Conservation (phyloP, 805 yeast genomes). For the Komagataella pastoris region DNA sequence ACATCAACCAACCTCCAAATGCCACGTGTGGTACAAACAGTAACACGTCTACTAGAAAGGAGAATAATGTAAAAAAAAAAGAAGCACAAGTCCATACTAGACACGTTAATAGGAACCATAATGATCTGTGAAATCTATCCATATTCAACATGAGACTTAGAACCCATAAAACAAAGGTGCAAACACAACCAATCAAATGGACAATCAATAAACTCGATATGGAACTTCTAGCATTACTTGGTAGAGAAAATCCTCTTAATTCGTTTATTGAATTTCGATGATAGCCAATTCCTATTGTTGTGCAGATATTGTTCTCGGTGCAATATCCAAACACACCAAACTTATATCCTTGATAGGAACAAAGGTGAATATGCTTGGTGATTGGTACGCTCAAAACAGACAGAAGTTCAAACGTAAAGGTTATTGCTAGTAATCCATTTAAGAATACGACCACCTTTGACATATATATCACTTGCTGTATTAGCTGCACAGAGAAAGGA, state of each 20-base stretch:
- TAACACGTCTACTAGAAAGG: constrained; percentile 72
- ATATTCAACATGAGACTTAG: constrained; percentile 25
- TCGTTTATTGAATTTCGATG: constrained; percentile 16
- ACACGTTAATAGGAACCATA: constrained; percentile 33
- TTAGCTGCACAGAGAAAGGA: neutral
- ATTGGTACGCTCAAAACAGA: constrained; percentile 53
- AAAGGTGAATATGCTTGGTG: constrained; percentile 31
- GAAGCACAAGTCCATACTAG: constrained; percentile 52
- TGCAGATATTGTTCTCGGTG: constrained; percentile 21
- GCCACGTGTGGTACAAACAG: constrained; percentile 63
- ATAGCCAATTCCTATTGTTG: constrained; percentile 30
- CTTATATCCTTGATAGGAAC: constrained; percentile 31
- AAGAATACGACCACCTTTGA: constrained; percentile 7
- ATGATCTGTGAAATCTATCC: constrained; percentile 16
- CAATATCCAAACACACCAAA: constrained; percentile 72
- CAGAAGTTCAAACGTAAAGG: constrained; percentile 44
- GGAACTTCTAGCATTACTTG: constrained; percentile 44
- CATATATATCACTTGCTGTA: neutral
- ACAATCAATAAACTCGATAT: constrained; percentile 51
- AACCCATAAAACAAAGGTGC: constrained; percentile 32
- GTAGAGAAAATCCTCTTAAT: constrained; percentile 30
- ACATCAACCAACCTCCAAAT: constrained; percentile 79
- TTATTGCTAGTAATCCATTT: constrained; percentile 22
- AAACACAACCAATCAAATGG: constrained; percentile 51
- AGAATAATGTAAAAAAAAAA: constrained; percentile 55